A percentile compares a stretch with the other conserved stretches of the same genome.
Conservation (phyloP, 106 monocot genomes). For the Iris macrosiphon region DNA sequence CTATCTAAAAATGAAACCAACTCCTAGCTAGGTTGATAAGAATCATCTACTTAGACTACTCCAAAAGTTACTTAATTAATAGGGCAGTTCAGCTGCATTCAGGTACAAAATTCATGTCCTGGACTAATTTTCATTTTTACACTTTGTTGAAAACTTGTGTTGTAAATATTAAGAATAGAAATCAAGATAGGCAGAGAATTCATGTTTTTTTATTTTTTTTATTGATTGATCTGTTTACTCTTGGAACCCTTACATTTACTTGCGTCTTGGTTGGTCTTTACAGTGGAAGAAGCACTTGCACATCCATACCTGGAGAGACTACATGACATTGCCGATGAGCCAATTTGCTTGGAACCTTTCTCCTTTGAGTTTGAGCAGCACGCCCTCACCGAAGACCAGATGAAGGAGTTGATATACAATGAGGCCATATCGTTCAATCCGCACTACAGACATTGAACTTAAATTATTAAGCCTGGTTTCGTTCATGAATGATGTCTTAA, state of each 20-base stretch:
- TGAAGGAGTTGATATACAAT: conserved; percentile 90
- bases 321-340: conserved; percentile 88
- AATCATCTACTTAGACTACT: too few relatives aligned
- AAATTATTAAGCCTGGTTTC: too few relatives aligned
- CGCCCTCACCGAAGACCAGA: conserved; percentile 72
- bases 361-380: conserved; percentile 92
- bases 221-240: background rate
- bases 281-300: conserved; percentile 88
- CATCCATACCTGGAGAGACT: conserved; percentile 87
- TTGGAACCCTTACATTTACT: background rate
- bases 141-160: too few relatives aligned
- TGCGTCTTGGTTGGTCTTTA: conserved; percentile 1
- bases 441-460: conserved; percentile 5
- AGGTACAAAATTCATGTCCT: too few relatives aligned
- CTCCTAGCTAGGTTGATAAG: too few relatives aligned
- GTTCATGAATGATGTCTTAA: too few relatives aligned
- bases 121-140: too few relatives aligned
- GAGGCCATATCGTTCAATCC: conserved; percentile 78
- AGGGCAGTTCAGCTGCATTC: too few relatives aligned
- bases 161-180: too few relatives aligned
- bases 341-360: conserved; percentile 76
- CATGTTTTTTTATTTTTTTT: background rate
- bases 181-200: too few relatives aligned
- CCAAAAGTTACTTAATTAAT: too few relatives aligned
- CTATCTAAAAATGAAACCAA: too few relatives aligned